Evolutionary conservation across 73 alveolate genomes (phyloP).

Genomic region (Paramecium caudatum): DNA sequence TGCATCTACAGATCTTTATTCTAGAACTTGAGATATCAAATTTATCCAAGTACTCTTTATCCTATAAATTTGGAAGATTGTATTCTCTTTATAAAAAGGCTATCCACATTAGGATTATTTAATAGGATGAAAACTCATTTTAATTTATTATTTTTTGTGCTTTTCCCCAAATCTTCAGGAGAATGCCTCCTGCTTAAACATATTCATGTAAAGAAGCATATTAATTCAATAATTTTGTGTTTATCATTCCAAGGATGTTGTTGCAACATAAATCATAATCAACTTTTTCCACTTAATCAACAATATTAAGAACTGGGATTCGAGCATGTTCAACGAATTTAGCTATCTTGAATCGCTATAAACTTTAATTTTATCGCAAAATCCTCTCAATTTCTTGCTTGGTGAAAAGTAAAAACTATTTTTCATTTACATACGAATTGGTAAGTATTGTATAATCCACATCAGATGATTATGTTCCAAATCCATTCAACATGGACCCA

Average conservation of each 20-base stretch:
- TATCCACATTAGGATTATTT: slow-evolving; percentile 39
- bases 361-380: not conserved
- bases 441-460: slow-evolving; percentile 58
- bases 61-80: slow-evolving; percentile 11
- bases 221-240: slow-evolving; percentile 17
- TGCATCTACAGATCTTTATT: not conserved
- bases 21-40: not conserved
- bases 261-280: slow-evolving; percentile 31
- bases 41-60: not conserved
- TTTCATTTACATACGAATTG: slow-evolving; percentile 46
- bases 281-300: not conserved
- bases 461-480: slow-evolving; percentile 52
- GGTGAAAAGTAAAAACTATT: not conserved
- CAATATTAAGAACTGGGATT: slow-evolving; percentile 25
- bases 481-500: slow-evolving; percentile 44
- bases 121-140: slow-evolving; percentile 52
- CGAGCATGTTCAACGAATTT: slow-evolving; percentile 2
- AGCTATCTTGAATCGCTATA: not conserved
- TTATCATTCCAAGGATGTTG: slow-evolving; percentile 22
- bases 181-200: not conserved
- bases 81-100: slow-evolving; percentile 23
- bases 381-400: slow-evolving; percentile 22
- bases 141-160: slow-evolving; percentile 29
- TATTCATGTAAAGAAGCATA: slow-evolving; percentile 37
- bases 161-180: slow-evolving; percentile 48